Percentiles rank a stretch among this genome's conserved stretches.
Conservation (phyloP, 75 land plant genomes). For the Sequoiadendron giganteum region DNA sequence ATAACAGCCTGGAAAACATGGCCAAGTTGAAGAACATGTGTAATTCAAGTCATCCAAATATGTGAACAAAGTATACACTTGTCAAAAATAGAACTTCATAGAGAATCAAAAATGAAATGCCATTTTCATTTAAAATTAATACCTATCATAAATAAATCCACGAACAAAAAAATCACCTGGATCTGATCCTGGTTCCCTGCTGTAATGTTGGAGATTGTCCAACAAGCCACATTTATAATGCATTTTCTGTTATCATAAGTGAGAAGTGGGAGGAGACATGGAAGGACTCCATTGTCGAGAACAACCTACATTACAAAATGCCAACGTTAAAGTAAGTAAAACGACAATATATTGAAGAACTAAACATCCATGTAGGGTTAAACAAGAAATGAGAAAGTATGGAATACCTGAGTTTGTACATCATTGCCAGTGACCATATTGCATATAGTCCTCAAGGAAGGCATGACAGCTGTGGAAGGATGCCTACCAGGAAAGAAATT, state of each 20-base stretch:
- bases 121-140: not conserved
- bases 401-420: slow-evolving; percentile 41
- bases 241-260: slow-evolving; percentile 20
- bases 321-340: slow-evolving; percentile 28
- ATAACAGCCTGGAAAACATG: slow-evolving; percentile 28
- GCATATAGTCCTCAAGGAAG: slow-evolving; percentile 58
- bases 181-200: slow-evolving; percentile 70
- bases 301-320: slow-evolving; percentile 38
- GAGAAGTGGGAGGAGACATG: not conserved
- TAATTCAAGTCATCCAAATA: not conserved
- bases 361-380: not conserved
- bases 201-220: slow-evolving; percentile 74
- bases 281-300: not conserved
- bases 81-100: not conserved
- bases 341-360: slow-evolving; percentile 27
- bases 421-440: slow-evolving; percentile 71
- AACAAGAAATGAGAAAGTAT: not conserved
- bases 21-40: not conserved
- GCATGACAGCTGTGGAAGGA: slow-evolving; percentile 41
- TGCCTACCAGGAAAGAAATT: slow-evolving; percentile 8
- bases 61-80: not conserved
- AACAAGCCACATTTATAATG: slow-evolving; percentile 76
- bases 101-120: not conserved
- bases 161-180: slow-evolving; percentile 29
- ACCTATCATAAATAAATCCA: no score